Evolutionary conservation across 2,329 filamentous ascomycete genomes (phyloP).

Genomic region (Neofusicoccum umdonicola): DNA sequence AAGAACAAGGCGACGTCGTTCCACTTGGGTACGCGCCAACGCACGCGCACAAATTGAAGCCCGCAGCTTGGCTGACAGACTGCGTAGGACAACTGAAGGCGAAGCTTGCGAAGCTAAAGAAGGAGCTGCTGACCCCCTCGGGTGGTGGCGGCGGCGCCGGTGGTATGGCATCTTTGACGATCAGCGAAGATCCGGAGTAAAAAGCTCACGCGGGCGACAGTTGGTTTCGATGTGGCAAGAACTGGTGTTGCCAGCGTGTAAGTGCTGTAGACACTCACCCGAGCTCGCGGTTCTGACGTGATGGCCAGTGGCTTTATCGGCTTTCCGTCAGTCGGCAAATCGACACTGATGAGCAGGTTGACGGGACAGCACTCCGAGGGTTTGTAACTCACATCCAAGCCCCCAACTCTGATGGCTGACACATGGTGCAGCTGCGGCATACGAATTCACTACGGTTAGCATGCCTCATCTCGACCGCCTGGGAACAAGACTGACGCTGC

Average conservation of each 20-base stretch:
- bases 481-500: constrained; percentile 17
- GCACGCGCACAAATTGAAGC: background rate
- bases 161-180: constrained; percentile 43
- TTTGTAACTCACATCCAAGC: constrained; percentile 25
- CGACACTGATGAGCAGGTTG: constrained; percentile 90
- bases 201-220: constrained; percentile 34
- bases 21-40: constrained; percentile 65
- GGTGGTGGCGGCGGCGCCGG: constrained; percentile 79
- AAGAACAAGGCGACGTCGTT: constrained; percentile 96
- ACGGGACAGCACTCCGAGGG: constrained; percentile 94
- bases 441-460: constrained; percentile 84
- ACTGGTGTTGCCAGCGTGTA: constrained; percentile 92
- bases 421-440: constrained; percentile 67
- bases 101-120: constrained; percentile 96
- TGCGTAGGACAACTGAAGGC: constrained; percentile 79
- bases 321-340: constrained; percentile 97
- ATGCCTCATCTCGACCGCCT: background rate
- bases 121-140: constrained; percentile 84
- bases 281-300: constrained; percentile 18
- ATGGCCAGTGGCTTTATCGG: constrained; percentile 77
- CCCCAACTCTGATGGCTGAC: constrained; percentile 17
- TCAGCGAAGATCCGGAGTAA: background rate
- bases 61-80: constrained; percentile 25
- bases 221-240: constrained; percentile 94
- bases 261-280: constrained; percentile 27